phyloP scores from a whole-genome alignment of 768 basidiomycete species.

The Russula olivacea region DNA sequence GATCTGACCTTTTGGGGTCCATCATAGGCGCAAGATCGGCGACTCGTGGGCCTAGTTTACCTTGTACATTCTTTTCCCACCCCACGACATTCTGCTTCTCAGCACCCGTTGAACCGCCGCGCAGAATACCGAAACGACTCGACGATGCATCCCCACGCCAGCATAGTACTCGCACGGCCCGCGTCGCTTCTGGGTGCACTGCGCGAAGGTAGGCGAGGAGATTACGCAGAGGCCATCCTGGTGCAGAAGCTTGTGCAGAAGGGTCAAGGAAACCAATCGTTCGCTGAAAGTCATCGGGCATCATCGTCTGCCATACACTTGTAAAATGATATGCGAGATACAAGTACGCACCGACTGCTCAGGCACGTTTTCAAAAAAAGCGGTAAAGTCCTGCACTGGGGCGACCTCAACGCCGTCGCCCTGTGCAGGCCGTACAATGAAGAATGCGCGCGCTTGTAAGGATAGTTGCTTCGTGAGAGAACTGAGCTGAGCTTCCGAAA shows the following conservation, averaged over 20 bases:
- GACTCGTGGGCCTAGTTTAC: conserved; percentile 79
- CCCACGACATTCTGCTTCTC: conserved; percentile 65
- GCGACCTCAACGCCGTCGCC: conserved; percentile 40
- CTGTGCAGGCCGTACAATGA: conserved; percentile 44
- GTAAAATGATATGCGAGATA: neutral
- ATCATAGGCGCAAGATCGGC: conserved; percentile 95
- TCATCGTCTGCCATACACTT: neutral
- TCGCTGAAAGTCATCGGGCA: conserved; percentile 25
- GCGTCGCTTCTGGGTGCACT: conserved; percentile 45
- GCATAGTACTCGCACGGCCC: conserved; percentile 58
- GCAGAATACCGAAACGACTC: conserved; percentile 56
- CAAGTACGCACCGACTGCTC: conserved; percentile 39
- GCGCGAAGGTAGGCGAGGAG: conserved; percentile 75
- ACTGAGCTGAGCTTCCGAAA: conserved; percentile 41
- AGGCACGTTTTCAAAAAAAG: conserved; percentile 49
- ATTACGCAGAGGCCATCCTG: conserved; percentile 93
- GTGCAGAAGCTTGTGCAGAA: conserved; percentile 49
- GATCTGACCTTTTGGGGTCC: conserved; percentile 72
- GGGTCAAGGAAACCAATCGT: conserved; percentile 53
- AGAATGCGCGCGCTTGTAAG: conserved; percentile 46
- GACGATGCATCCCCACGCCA: conserved; percentile 64
- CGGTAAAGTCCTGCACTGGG: conserved; percentile 49
- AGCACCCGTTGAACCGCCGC: conserved; percentile 31
- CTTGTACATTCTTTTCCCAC: conserved; percentile 91
- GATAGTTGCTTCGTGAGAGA: conserved; percentile 41